These are phyloP conservation scores for Phyllosticta citriasiana DNA, from an alignment of 2,329 filamentous ascomycete genomes.

Conservation along the genomic window DNA sequence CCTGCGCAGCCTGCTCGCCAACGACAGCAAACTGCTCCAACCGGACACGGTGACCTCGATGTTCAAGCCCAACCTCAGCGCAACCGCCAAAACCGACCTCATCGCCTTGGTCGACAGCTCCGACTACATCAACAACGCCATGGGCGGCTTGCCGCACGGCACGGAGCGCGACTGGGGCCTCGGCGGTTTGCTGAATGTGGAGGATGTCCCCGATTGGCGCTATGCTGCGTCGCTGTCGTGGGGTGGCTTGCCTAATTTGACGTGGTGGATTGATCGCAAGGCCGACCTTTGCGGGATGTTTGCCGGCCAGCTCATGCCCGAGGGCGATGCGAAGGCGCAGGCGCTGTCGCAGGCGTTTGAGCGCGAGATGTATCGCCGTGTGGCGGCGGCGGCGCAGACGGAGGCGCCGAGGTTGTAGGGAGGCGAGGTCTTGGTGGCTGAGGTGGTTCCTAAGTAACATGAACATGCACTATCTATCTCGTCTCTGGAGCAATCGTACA, in stretches of 20 bases:
- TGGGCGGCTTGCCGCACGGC: constrained; percentile 16
- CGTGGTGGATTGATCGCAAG: constrained; percentile 26
- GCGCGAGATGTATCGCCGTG: constrained; percentile 1
- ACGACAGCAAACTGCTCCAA: constrained; percentile 20
- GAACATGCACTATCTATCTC: no score
- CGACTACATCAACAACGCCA: constrained; percentile 16
- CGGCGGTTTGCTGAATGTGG: constrained; percentile 20
- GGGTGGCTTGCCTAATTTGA: constrained; percentile 24
- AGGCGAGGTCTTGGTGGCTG: no score
- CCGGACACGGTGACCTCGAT: constrained; percentile 19
- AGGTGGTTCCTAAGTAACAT: no score
- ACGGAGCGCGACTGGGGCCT: constrained; percentile 21
- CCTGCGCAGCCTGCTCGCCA: constrained; percentile 18
- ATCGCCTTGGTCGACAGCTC: constrained; percentile 6
- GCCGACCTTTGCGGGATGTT: constrained; percentile 22
- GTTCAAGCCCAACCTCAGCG: constrained; percentile 22
- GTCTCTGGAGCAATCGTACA: no score
- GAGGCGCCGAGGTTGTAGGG: not conserved
- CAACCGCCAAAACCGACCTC: constrained; percentile 6
- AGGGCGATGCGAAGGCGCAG: constrained; percentile 17
- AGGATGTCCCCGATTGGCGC: constrained; percentile 18
- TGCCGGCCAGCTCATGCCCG: constrained; percentile 21
- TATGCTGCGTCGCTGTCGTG: constrained; percentile 22
- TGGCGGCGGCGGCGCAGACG: not conserved
- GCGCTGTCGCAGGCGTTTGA: not conserved